Conservation (phyloP, 768 basidiomycete species). For the Termitomyces sp. region DNA sequence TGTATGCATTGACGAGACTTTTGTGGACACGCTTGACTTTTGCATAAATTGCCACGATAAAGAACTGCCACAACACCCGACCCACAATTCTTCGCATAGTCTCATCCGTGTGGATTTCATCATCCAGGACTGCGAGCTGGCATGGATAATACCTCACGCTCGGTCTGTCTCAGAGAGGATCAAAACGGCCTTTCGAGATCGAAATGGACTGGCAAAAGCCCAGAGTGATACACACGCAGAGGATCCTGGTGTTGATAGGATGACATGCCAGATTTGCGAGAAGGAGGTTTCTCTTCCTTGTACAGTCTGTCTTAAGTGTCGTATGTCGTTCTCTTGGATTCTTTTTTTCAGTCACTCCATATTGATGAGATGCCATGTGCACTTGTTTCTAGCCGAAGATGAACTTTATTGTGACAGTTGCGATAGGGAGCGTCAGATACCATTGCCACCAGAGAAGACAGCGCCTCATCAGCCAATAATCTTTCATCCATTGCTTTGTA, state of each 20-base stretch:
- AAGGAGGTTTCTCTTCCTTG: not conserved
- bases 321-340: too few relatives aligned
- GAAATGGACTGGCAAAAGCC: not conserved
- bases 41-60: not conserved
- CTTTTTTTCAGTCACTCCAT: not conserved
- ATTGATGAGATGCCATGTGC: not conserved
- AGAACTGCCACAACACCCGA: not conserved
- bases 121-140: not conserved
- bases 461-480: not conserved
- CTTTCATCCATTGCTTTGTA: too few relatives aligned
- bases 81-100: slow-evolving; percentile 2
- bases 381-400: not conserved
- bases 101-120: not conserved
- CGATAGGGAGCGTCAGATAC: not conserved
- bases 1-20: not conserved
- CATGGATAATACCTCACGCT: slow-evolving; percentile 1
- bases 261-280: not conserved
- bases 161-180: slow-evolving; percentile 1
- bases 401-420: not conserved
- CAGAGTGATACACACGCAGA: not conserved
- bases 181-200: not conserved
- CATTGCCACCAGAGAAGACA: not conserved
- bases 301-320: not conserved
- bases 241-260: not conserved
- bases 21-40: not conserved